phyloP scores from a whole-genome alignment of 2,329 filamentous ascomycete genomes.

The Exophiala aquamarina region DNA sequence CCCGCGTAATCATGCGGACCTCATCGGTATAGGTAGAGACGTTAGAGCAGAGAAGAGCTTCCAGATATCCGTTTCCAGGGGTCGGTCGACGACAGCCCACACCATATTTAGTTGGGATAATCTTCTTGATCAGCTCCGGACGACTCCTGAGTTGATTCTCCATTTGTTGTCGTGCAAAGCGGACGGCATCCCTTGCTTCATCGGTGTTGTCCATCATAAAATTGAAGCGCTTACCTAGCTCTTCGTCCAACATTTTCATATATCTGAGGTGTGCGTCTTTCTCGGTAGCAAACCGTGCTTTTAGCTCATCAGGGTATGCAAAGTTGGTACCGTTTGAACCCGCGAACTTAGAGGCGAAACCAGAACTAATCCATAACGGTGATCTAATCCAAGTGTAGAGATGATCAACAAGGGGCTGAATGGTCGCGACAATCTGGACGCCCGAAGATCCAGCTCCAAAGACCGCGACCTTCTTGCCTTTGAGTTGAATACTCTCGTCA shows the following conservation, averaged over 20 bases:
- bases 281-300: background rate
- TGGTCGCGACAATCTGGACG: conserved; percentile 53
- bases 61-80: conserved; percentile 32
- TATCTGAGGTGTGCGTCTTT: background rate
- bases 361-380: conserved; percentile 22
- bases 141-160: conserved; percentile 19
- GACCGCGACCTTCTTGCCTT: conserved; percentile 50
- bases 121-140: conserved; percentile 22
- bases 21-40: conserved; percentile 20
- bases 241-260: background rate
- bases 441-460: conserved; percentile 58
- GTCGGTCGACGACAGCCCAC: conserved; percentile 32
- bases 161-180: conserved; percentile 25
- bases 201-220: background rate
- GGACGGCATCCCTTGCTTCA: background rate
- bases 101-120: conserved; percentile 26
- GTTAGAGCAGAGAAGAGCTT: conserved; percentile 30
- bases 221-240: background rate
- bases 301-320: background rate
- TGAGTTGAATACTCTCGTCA: conserved; percentile 51
- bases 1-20: conserved; percentile 32
- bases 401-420: conserved; percentile 31
- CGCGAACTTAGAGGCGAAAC: conserved; percentile 17
- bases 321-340: conserved; percentile 17
- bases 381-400: conserved; percentile 22